A percentile compares a stretch with the other conserved stretches of the same genome.
Evolutionary conservation across 306 rosid species (phyloP).

Genomic region (Cucurbita pepo): DNA sequence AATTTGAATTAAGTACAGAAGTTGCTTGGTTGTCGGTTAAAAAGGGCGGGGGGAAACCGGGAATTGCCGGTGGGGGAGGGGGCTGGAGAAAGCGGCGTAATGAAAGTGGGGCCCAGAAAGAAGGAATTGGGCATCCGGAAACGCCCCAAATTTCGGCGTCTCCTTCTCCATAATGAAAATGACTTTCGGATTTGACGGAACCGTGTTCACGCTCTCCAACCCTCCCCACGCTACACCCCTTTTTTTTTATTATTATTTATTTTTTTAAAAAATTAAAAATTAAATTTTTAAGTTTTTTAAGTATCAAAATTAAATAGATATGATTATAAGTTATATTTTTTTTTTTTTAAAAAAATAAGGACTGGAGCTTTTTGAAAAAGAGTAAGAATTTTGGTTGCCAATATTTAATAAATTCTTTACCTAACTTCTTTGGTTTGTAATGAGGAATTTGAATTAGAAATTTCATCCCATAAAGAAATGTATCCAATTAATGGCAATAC

Average conservation of each 20-base stretch:
- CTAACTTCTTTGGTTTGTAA: neutral
- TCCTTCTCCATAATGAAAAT: neutral
- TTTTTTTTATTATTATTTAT: too few relatives aligned
- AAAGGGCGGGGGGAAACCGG: neutral
- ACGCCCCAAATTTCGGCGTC: constrained; percentile 5
- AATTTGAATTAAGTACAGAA: too few relatives aligned
- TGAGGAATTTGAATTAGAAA: neutral
- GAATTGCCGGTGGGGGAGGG: neutral
- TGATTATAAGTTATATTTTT: too few relatives aligned
- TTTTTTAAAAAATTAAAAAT: too few relatives aligned
- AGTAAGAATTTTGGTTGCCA: neutral
- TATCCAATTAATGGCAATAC: neutral
- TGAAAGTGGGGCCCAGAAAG: neutral
- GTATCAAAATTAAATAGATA: too few relatives aligned
- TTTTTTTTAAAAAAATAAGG: too few relatives aligned
- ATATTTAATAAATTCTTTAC: neutral
- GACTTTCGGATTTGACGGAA: neutral
- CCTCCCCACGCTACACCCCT: neutral
- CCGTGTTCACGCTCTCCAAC: neutral
- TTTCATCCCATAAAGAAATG: neutral
- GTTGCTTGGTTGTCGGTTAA: neutral
- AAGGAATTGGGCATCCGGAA: neutral
- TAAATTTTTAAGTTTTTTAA: too few relatives aligned
- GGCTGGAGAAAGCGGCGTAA: neutral
- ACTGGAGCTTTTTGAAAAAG: neutral